Conservation (phyloP, 148 eudicot genomes). For the Tetragonia tetragonoides region DNA sequence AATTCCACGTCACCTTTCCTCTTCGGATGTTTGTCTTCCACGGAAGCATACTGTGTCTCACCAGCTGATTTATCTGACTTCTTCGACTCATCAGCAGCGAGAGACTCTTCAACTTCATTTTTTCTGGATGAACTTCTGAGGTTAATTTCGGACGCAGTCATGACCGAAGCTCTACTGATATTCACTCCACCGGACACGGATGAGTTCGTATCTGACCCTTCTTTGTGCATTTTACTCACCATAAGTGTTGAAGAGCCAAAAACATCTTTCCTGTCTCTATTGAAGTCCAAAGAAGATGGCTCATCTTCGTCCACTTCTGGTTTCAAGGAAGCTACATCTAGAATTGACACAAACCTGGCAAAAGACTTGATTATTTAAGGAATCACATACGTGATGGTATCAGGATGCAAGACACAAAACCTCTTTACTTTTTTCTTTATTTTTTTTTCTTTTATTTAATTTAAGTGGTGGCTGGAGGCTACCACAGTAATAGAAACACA, state of each 20-base stretch:
- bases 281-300: slow-evolving; percentile 25
- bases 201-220: slow-evolving; percentile 31
- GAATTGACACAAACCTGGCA: slow-evolving; percentile 80
- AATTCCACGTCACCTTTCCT: slow-evolving; percentile 92
- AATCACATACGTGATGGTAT: neutral
- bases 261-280: slow-evolving; percentile 40
- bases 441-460: neutral
- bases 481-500: neutral
- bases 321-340: slow-evolving; percentile 85
- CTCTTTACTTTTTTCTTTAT: neutral
- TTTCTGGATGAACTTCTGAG: slow-evolving; percentile 21
- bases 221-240: slow-evolving; percentile 58
- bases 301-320: slow-evolving; percentile 60
- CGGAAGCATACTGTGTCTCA: slow-evolving; percentile 22
- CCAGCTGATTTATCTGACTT: slow-evolving; percentile 24
- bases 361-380: slow-evolving; percentile 13
- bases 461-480: neutral
- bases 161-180: slow-evolving; percentile 28
- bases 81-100: slow-evolving; percentile 26
- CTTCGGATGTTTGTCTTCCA: slow-evolving; percentile 38
- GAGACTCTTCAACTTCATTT: slow-evolving; percentile 19
- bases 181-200: slow-evolving; percentile 31
- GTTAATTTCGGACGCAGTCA: slow-evolving; percentile 22
- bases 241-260: slow-evolving; percentile 79
- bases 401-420: neutral